Base-by-base conservation (phyloP, 768 basidiomycete species). In the Cystobasidiopsis lactophilus region DNA sequence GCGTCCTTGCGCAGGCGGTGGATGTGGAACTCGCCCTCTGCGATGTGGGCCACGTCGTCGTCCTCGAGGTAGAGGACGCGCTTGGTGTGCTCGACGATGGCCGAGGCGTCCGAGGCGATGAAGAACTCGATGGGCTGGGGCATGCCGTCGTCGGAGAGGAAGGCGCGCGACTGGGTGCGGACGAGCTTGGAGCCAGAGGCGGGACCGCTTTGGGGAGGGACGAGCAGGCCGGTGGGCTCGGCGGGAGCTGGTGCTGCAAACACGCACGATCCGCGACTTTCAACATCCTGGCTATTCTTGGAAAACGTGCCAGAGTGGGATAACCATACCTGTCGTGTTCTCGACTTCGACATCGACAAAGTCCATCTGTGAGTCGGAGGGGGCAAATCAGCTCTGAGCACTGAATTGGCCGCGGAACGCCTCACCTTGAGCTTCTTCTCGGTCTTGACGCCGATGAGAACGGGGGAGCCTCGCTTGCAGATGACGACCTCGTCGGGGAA, bases 71-170 rank as follows among this genome's bases (percentile, higher is more conserved):
- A 96, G 30, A 98, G 77, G 33, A 98, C 93, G 48, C 89, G 82
- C 69, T 96, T 96, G 55, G 93, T 98, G 75, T 96, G 91, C 68
- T 98, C 93, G 60, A 98, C 77, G 61, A 98, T 80, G 51, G 93
- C 93, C 24, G 83, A 71, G 24, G 93, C 93, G 63, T 98, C 93
- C 2, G 91, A 96, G 5, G 93, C 93, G 61, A 98, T 82, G 72
- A 96, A 96, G 74, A 89, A 98, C 65, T 98, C 93, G 69, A 98
- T 98, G 40, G 93, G 91, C 62, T 95, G 88, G 37, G 91, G 89
- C 63, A 89, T 79, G 45, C 93, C 93, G 68, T 98, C 93, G 63
- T 96, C 93, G 14, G 85, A 84, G 74, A 96, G 84, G 75, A 96
- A 98, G 40, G 89, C 89, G 23, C 93, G 81, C 38, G 89, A 93